Percentiles rank a stretch among this genome's conserved stretches.
Conservation (phyloP, 2,329 filamentous ascomycete genomes). For the Beauveria scarabaeidicola region DNA sequence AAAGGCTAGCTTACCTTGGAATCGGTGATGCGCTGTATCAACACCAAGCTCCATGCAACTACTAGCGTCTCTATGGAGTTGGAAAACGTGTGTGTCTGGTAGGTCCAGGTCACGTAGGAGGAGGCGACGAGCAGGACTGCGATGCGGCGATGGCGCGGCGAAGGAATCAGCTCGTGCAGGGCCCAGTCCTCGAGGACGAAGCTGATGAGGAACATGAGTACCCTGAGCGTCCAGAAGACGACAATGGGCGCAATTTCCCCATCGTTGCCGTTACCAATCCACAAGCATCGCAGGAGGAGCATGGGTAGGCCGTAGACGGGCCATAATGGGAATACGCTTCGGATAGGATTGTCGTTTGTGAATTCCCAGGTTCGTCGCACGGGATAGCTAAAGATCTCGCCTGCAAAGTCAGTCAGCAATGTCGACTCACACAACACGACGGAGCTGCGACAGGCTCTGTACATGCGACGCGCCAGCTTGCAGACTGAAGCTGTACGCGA, state of each 20-base stretch:
- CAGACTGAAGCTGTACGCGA: neutral
- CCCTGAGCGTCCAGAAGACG: conserved; percentile 81
- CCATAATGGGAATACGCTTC: conserved; percentile 95
- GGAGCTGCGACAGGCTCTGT: neutral
- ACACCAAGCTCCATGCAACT: conserved; percentile 85
- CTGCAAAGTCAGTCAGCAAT: conserved; percentile 35
- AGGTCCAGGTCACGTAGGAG: conserved; percentile 98
- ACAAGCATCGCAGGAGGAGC: conserved; percentile 85
- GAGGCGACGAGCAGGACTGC: conserved; percentile 83
- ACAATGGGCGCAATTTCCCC: conserved; percentile 71
- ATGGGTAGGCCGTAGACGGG: conserved; percentile 90
- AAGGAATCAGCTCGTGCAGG: conserved; percentile 79
- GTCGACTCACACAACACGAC: neutral
- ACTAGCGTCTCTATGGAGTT: conserved; percentile 93
- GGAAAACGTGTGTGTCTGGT: conserved; percentile 96
- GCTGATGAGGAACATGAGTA: conserved; percentile 89
- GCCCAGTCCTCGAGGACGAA: conserved; percentile 98
- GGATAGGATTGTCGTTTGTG: conserved; percentile 76
- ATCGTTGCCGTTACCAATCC: conserved; percentile 72
- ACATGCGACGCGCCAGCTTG: neutral
- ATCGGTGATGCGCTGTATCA: conserved; percentile 78
- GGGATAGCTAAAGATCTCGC: conserved; percentile 86
- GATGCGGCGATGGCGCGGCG: conserved; percentile 59
- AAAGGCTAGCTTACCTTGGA: conserved; percentile 53
- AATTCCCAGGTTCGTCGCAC: conserved; percentile 94